Percentiles rank a stretch among this genome's conserved stretches.
Conservation (phyloP, 108 stramenopile species). For the Fistulifera pelliculosa region DNA sequence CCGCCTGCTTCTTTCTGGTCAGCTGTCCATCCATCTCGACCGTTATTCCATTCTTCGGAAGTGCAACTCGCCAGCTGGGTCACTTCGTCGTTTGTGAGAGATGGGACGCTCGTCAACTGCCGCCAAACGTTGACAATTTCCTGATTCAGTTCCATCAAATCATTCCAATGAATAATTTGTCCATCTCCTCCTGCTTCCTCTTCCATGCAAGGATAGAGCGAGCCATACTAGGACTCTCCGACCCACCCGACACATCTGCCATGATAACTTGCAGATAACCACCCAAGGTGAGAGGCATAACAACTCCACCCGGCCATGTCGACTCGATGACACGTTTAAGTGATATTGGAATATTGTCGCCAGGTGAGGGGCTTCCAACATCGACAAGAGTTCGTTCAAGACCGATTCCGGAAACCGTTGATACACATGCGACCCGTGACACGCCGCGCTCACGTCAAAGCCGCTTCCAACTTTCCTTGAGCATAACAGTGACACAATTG, state of each 20-base stretch:
- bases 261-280: constrained; percentile 68
- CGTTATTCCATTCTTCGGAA: constrained; percentile 30
- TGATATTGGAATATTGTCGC: neutral
- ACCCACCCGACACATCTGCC: constrained; percentile 94
- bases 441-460: constrained; percentile 90
- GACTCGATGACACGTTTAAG: constrained; percentile 9
- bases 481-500: constrained; percentile 91
- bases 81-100: constrained; percentile 5
- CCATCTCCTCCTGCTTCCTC: constrained; percentile 28
- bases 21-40: neutral
- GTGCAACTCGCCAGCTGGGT: constrained; percentile 21
- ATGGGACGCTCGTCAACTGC: constrained; percentile 10
- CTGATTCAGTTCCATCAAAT: constrained; percentile 51
- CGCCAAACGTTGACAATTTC: constrained; percentile 43
- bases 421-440: constrained; percentile 86
- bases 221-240: constrained; percentile 92
- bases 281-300: constrained; percentile 34
- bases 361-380: constrained; percentile 23
- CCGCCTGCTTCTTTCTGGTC: constrained; percentile 16
- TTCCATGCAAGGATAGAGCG: constrained; percentile 78
- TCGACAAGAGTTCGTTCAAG: constrained; percentile 49
- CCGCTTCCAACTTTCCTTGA: constrained; percentile 97
- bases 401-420: constrained; percentile 59
- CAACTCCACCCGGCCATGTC: constrained; percentile 50
- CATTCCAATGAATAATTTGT: constrained; percentile 64